phyloP scores from a whole-genome alignment of 352 stramenopile genomes.

The Pythium phragmitis region DNA sequence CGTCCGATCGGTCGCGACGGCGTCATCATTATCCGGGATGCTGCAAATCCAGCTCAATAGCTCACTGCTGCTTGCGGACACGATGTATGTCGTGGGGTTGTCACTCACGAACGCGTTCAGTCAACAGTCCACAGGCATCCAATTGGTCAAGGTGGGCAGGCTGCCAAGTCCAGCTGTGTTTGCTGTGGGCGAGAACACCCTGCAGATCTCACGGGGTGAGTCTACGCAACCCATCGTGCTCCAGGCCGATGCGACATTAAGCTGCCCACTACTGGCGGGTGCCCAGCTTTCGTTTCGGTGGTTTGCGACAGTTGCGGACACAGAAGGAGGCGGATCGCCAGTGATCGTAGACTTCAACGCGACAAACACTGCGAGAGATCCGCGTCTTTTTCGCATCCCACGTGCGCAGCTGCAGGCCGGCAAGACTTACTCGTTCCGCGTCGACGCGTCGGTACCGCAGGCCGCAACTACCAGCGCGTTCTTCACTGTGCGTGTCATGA shows the following conservation, averaged over 20 bases:
- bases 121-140: constrained; percentile 28
- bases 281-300: constrained; percentile 42
- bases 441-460: constrained; percentile 33
- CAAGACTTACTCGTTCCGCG: constrained; percentile 54
- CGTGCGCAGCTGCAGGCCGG: constrained; percentile 36
- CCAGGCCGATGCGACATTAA: constrained; percentile 46
- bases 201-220: constrained; percentile 38
- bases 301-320: constrained; percentile 29
- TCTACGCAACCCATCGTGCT: constrained; percentile 35
- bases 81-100: constrained; percentile 47
- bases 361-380: constrained; percentile 59
- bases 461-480: constrained; percentile 37
- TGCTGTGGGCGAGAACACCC: constrained; percentile 39
- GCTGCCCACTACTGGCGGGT: constrained; percentile 36
- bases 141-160: constrained; percentile 38
- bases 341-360: constrained; percentile 36
- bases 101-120: constrained; percentile 61
- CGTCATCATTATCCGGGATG: constrained; percentile 19
- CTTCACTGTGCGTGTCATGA: constrained; percentile 41
- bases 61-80: constrained; percentile 35
- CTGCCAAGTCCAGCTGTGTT: constrained; percentile 48
- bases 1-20: constrained; percentile 36
- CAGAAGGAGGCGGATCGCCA: not conserved
- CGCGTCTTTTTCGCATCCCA: constrained; percentile 52
- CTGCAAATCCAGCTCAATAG: constrained; percentile 49